Percentiles rank a stretch among this genome's conserved stretches.
phyloP scores from a whole-genome alignment of 2,329 filamentous ascomycete genomes.

The Lecanicillium sp. region DNA sequence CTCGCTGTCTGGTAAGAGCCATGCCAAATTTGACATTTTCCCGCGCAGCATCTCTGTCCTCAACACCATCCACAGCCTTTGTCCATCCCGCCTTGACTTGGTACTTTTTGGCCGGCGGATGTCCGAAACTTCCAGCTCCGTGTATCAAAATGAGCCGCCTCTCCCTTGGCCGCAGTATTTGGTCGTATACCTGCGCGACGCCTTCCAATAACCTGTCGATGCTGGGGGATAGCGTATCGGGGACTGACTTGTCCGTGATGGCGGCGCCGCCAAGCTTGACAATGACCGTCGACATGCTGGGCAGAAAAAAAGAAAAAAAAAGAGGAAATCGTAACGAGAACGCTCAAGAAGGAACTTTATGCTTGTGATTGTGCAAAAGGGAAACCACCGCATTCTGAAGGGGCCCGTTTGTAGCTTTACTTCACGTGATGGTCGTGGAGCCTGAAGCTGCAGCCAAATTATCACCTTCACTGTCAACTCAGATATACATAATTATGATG shows the following conservation, averaged over 20 bases:
- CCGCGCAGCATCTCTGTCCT: background rate
- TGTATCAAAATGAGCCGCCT: constrained; percentile 6
- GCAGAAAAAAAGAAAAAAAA: background rate
- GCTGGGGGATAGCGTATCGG: constrained; percentile 4
- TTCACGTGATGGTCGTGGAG: constrained; percentile 4
- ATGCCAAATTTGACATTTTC: constrained; percentile 11
- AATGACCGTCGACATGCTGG: constrained; percentile 4
- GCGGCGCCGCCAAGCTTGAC: constrained; percentile 15
- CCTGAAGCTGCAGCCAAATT: too few species aligned
- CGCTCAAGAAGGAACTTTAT: background rate
- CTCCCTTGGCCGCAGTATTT: background rate
- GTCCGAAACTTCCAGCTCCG: constrained; percentile 13
- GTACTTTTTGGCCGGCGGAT: constrained; percentile 14
- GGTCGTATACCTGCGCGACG: constrained; percentile 8
- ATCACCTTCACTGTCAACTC: too few species aligned
- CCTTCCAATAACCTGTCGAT: constrained; percentile 4
- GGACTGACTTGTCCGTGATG: constrained; percentile 12
- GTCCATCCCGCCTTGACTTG: constrained; percentile 12
- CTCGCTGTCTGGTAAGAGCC: constrained; percentile 11
- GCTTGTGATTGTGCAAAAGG: too few species aligned
- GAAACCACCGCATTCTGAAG: too few species aligned
- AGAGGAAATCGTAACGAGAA: background rate
- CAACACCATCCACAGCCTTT: background rate
- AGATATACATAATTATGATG: too few species aligned
- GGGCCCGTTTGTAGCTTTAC: background rate